A percentile compares a stretch with the other conserved stretches of the same genome.
These are phyloP conservation scores for Lepidium africanum DNA, from an alignment of 345 rosid genomes.

Conservation along the genomic window DNA sequence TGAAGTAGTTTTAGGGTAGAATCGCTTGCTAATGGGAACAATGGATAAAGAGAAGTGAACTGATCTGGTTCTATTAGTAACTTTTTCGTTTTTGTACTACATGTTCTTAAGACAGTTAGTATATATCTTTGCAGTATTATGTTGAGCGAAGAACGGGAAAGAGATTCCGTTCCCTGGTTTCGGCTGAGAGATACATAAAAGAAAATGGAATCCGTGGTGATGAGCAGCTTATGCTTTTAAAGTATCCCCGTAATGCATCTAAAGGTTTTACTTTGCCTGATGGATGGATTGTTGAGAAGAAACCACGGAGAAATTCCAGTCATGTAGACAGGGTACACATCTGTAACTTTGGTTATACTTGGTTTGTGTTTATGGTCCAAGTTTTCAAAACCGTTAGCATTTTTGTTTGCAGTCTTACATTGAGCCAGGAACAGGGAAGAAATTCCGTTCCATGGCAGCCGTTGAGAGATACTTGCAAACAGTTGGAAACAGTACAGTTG, in stretches of 20 bases:
- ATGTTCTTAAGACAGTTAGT: not conserved
- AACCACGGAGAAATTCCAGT: not conserved
- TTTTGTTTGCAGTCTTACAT: conserved; percentile 37
- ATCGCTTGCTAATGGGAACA: not conserved
- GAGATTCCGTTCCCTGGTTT: conserved; percentile 42
- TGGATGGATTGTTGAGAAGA: conserved; percentile 23
- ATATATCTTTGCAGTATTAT: conserved; percentile 37
- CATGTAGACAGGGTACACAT: conserved; percentile 18
- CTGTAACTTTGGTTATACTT: not conserved
- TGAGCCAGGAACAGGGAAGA: conserved; percentile 40
- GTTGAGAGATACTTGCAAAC: conserved; percentile 36
- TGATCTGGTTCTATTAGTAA: not conserved
- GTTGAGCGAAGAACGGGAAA: conserved; percentile 39
- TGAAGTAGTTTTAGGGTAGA: not conserved
- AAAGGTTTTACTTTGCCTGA: conserved; percentile 22
- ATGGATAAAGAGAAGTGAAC: not conserved
- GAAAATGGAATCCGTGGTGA: not conserved
- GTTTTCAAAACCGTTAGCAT: not conserved
- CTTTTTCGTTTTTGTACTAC: not conserved
- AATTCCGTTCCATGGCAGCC: conserved; percentile 43
- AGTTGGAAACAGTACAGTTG: not conserved
- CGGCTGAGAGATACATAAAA: conserved; percentile 40
- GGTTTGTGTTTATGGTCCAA: not conserved
- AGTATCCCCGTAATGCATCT: not conserved
- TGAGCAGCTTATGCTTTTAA: conserved; percentile 5